Percentiles rank a stretch among this genome's conserved stretches.
These are phyloP conservation scores for Chaetoscypha palmicola DNA, from an alignment of 2,329 filamentous ascomycete genomes.

Conservation along the genomic window DNA sequence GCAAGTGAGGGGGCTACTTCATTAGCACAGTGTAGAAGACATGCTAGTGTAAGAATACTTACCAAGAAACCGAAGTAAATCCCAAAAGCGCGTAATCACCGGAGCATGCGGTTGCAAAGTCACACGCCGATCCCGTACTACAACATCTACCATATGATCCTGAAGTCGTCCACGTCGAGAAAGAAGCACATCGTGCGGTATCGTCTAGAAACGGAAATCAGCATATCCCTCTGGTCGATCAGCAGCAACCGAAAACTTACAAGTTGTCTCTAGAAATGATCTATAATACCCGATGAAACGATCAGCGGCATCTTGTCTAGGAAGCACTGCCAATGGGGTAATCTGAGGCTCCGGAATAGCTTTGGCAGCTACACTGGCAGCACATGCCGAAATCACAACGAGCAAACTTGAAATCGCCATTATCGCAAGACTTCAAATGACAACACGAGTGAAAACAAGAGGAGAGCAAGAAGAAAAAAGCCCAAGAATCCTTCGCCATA, in stretches of 20 bases:
- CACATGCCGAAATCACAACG: neutral
- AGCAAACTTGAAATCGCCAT: constrained; percentile 5
- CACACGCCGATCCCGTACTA: neutral
- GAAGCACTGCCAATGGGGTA: neutral
- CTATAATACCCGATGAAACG: constrained; percentile 7
- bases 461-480: neutral
- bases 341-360: constrained; percentile 2
- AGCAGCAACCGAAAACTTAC: constrained; percentile 3
- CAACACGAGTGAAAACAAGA: too few species aligned
- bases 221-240: too few species aligned
- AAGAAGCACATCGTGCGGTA: neutral
- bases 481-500: neutral
- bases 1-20: constrained; percentile 2
- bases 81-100: neutral
- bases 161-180: constrained; percentile 2
- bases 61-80: neutral
- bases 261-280: constrained; percentile 2
- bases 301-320: constrained; percentile 1
- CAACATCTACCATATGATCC: constrained; percentile 5
- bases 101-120: constrained; percentile 2
- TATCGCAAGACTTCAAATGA: too few species aligned
- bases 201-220: too few species aligned
- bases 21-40: too few species aligned
- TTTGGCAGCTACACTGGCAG: neutral
- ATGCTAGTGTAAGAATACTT: neutral